phyloP scores from a whole-genome alignment of 345 rosid species.

The Turritis glabra region DNA sequence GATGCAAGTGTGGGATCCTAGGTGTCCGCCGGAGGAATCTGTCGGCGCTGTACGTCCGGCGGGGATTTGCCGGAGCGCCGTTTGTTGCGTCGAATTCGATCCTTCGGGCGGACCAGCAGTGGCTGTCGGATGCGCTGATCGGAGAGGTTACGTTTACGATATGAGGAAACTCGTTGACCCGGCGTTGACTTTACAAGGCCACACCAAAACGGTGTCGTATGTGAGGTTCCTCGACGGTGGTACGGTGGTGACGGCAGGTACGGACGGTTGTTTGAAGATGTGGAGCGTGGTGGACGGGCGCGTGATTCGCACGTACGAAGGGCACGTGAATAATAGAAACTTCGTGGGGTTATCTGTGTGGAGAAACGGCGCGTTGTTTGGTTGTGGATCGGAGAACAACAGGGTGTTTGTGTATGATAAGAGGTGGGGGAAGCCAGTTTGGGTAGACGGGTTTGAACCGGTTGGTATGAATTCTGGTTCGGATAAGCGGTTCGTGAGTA shows the following conservation, averaged over 20 bases:
- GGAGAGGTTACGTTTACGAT: slow-evolving; percentile 69
- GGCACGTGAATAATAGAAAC: slow-evolving; percentile 71
- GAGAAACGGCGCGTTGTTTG: slow-evolving; percentile 69
- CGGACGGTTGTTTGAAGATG: slow-evolving; percentile 74
- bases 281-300: slow-evolving; percentile 50
- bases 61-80: slow-evolving; percentile 44
- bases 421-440: slow-evolving; percentile 81
- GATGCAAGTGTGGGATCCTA: slow-evolving; percentile 86
- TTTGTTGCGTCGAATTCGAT: slow-evolving; percentile 77
- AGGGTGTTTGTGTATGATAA: slow-evolving; percentile 76
- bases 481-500: slow-evolving; percentile 61
- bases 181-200: slow-evolving; percentile 53
- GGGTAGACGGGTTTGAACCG: slow-evolving; percentile 66
- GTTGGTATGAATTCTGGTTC: slow-evolving; percentile 22
- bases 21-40: slow-evolving; percentile 50
- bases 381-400: slow-evolving; percentile 88
- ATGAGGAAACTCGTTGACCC: slow-evolving; percentile 59
- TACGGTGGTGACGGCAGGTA: slow-evolving; percentile 57
- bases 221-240: slow-evolving; percentile 50
- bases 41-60: slow-evolving; percentile 55
- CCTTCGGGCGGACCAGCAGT: slow-evolving; percentile 56
- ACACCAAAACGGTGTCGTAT: slow-evolving; percentile 70
- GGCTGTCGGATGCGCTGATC: slow-evolving; percentile 80
- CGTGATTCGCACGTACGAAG: slow-evolving; percentile 61
- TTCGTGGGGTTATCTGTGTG: slow-evolving; percentile 87